phyloP scores from a whole-genome alignment of 2,329 filamentous ascomycete genomes.

The Diaporthe destruens region DNA sequence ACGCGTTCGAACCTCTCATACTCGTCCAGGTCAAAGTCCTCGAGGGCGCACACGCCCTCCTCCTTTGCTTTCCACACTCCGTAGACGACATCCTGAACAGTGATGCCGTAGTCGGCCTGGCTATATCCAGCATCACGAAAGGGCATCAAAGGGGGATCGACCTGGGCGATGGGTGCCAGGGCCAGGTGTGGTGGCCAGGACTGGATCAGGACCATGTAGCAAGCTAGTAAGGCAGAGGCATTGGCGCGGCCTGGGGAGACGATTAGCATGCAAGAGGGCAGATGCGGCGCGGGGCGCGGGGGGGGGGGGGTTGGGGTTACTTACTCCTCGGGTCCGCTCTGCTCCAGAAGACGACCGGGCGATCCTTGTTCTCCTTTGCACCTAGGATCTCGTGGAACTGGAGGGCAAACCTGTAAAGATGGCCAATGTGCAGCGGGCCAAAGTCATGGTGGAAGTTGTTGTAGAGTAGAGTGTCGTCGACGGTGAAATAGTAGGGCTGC shows the following conservation, averaged over 20 bases:
- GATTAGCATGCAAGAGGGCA: conserved; percentile 46
- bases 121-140: conserved; percentile 99
- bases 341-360: conserved; percentile 96
- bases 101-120: conserved; percentile 95
- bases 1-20: conserved; percentile 97
- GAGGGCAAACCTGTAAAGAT: conserved; percentile 95
- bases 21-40: conserved; percentile 96
- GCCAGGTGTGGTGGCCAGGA: conserved; percentile 97
- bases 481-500: conserved; percentile 92
- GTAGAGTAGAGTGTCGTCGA: conserved; percentile 93
- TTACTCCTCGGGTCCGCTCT: conserved; percentile 89
- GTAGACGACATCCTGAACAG: conserved; percentile 97
- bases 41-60: conserved; percentile 88
- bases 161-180: conserved; percentile 93
- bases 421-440: conserved; percentile 95
- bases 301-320: conserved; percentile 52
- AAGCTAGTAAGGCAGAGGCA: conserved; percentile 92
- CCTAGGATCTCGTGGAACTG: conserved; percentile 96
- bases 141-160: conserved; percentile 97
- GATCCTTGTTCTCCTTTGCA: conserved; percentile 88
- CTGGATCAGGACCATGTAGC: conserved; percentile 99
- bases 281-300: neutral
- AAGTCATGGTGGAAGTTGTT: conserved; percentile 99
- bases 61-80: conserved; percentile 99
- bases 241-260: conserved; percentile 81